Evolutionary conservation across 2,329 filamentous ascomycete species (phyloP), one percentile per base, ranked within the genome.

Genomic region (Aspergillus amoenus): DNA sequence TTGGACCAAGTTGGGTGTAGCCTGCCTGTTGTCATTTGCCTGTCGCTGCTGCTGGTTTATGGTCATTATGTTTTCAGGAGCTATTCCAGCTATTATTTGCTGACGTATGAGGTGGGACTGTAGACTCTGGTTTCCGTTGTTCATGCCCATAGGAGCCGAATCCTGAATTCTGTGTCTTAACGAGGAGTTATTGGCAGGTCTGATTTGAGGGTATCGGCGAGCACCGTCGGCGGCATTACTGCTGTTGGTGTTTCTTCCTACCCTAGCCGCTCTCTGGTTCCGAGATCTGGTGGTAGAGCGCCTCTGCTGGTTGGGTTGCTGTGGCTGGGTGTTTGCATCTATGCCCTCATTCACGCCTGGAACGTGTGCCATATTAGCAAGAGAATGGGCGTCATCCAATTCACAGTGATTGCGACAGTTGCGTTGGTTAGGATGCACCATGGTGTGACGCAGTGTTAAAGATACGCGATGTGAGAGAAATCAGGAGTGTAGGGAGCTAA

Each of bases 51-150:
- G 18, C 32, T 18, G 55, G 12, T 43, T 46, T 55, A 71, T 68
- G 4, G 55, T 52, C 27, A 68, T 56, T 27, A 72, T 41, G 8
- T 66, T 18, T 5, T 68, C 52, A 4, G 57, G 61, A 2, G 61
- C 51, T 24, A 73, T 64, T 4, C 71, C 71, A 9, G 63, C 69
- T 9, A 70, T 17, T 6, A 66, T 47, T 52, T 73, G 71, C 52
- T 69, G 65, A 5, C 65, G 65, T 41, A 72, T 59, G 13, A 73
- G 60, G 44, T 66, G 69, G 5, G 55, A 58, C 32, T 71, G 67
- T 9, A 73, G 45, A 11, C 55, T 42, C 2, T 60, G 30, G 5
- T 57, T 49, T 18, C 15, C 21, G 12, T 43, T 21, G 18, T 42
- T 43, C 15, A 24, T n/a, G 48, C 3, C 12, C 39, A 17, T 22